Evolutionary conservation across 331 rosid genomes (phyloP).

Genomic region (Ulmus americana): DNA sequence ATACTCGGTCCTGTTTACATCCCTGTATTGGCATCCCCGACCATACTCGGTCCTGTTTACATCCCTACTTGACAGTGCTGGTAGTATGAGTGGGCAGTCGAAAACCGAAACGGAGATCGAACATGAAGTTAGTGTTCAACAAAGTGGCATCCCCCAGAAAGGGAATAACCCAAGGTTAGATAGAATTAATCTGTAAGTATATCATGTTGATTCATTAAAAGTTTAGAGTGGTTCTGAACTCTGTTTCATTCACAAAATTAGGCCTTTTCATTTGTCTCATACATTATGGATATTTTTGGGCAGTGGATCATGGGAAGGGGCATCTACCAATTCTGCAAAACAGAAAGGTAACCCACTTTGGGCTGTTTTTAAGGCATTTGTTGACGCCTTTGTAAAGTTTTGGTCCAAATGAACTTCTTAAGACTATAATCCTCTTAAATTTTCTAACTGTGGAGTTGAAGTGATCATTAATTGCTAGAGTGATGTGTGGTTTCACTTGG

Average conservation of each 20-base stretch:
- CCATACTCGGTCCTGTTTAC: too few species aligned
- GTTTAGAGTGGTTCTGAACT: not conserved
- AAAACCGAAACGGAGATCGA: constrained; percentile 36
- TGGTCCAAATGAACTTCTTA: constrained; percentile 58
- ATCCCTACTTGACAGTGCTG: constrained; percentile 18
- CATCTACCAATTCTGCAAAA: constrained; percentile 32
- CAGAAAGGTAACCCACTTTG: constrained; percentile 49
- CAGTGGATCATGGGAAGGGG: constrained; percentile 89
- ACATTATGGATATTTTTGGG: constrained; percentile 23
- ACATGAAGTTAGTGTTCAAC: constrained; percentile 32
- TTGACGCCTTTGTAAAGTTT: constrained; percentile 57
- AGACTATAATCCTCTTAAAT: constrained; percentile 4
- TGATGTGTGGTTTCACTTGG: constrained; percentile 15
- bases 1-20: too few species aligned
- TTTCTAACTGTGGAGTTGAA: constrained; percentile 14
- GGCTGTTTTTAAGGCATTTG: constrained; percentile 40
- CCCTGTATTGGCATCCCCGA: too few species aligned
- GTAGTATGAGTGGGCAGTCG: constrained; percentile 14
- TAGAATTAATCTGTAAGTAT: constrained; percentile 76
- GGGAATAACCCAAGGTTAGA: constrained; percentile 62
- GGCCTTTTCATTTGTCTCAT: constrained; percentile 17
- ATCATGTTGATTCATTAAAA: constrained; percentile 14
- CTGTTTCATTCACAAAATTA: constrained; percentile 11
- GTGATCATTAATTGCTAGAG: constrained; percentile 22
- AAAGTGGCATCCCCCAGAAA: constrained; percentile 32